A percentile compares a stretch with the other conserved stretches of the same genome.
Conservation (phyloP, 805 yeast genomes). For the Yarrowia alimentaria region DNA sequence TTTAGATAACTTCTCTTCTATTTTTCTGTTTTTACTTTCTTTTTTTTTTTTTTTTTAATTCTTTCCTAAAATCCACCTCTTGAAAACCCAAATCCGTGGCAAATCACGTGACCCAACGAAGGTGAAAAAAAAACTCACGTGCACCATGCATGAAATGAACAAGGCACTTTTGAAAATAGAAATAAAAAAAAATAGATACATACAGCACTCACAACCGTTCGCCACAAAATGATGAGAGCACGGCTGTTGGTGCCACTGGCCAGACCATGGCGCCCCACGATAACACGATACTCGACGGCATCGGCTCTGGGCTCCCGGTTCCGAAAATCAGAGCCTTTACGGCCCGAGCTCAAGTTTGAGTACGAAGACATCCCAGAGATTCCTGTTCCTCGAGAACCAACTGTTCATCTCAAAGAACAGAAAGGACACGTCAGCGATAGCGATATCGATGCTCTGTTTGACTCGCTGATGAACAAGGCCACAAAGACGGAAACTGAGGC, state of each 20-base stretch:
- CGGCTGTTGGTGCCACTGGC: slow-evolving; percentile 9
- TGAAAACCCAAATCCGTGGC: too few species aligned
- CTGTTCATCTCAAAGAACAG: neutral
- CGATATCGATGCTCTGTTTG: slow-evolving; percentile 7
- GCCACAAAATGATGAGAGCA: slow-evolving; percentile 8
- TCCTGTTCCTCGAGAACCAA: neutral
- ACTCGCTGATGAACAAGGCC: slow-evolving; percentile 4
- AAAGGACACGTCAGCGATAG: neutral
- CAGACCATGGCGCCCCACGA: neutral
- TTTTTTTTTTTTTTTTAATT: too few species aligned
- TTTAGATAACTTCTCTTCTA: too few species aligned
- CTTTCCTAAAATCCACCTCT: too few species aligned
- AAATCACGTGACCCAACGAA: too few species aligned
- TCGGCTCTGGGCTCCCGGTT: slow-evolving; percentile 1
- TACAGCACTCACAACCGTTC: neutral
- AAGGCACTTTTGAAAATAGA: neutral
- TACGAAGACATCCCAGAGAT: neutral
- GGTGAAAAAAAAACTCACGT: slow-evolving; percentile 22
- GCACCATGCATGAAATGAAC: slow-evolving; percentile 19
- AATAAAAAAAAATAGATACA: neutral
- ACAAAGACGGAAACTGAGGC: neutral
- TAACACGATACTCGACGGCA: neutral
- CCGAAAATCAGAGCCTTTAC: slow-evolving; percentile 1
- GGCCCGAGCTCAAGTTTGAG: slow-evolving; percentile 12
- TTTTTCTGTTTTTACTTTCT: too few species aligned